Conservation (phyloP, 139 green algal genomes). For the Medakamo hakoo region DNA sequence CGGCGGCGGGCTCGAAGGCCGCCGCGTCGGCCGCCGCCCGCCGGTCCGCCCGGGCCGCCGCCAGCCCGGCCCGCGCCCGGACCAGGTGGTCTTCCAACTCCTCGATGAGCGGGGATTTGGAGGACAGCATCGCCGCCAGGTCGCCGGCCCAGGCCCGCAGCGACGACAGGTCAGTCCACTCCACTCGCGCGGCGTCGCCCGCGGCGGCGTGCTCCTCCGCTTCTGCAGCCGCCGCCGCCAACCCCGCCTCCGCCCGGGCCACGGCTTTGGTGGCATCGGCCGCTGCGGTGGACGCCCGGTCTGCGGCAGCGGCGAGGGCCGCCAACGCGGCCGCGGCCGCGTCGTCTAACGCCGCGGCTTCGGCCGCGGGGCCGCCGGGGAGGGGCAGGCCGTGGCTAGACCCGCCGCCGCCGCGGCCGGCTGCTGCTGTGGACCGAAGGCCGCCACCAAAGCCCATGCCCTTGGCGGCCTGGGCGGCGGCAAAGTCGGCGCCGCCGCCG, state of each 20-base stretch:
- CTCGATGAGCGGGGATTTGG: slow-evolving; percentile 45
- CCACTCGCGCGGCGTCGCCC: neutral
- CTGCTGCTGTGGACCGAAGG: too few species aligned
- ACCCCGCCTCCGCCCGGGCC: too few species aligned
- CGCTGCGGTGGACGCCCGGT: too few species aligned
- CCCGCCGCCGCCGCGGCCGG: too few species aligned
- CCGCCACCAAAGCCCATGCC: too few species aligned
- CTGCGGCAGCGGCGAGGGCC: neutral
- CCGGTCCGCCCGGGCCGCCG: slow-evolving; percentile 5
- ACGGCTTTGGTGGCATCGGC: neutral
- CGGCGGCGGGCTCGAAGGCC: slow-evolving; percentile 34
- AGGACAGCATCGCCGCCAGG: neutral
- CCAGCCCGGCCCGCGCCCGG: slow-evolving; percentile 23
- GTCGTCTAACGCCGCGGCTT: too few species aligned
- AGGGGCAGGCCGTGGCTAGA: too few species aligned
- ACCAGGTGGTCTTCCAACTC: slow-evolving; percentile 65
- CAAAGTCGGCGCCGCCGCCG: neutral
- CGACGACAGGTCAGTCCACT: neutral
- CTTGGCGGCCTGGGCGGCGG: neutral
- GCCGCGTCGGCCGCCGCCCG: slow-evolving; percentile 15
- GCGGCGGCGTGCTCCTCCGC: neutral
- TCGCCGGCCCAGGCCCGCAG: neutral
- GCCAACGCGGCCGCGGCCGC: too few species aligned
- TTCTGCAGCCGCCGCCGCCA: neutral
- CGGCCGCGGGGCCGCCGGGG: too few species aligned